Base-by-base conservation (phyloP, 106 monocot species). In the Iris macrosiphon region DNA sequence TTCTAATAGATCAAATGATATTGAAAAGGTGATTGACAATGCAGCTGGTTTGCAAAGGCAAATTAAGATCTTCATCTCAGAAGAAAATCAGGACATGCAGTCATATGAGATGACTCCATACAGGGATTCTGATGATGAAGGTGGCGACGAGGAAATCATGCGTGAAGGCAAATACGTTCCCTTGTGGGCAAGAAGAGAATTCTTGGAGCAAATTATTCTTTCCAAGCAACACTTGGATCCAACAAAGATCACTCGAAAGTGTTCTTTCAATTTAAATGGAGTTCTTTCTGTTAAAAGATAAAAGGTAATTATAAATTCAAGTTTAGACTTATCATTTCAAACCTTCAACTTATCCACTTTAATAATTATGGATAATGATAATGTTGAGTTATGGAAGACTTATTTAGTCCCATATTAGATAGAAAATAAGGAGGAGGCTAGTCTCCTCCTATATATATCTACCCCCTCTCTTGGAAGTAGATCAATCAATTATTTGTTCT, bases 61-160 rank as follows among this genome's bases (percentile, higher is more conserved):
- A 61, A 53, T 47, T 40, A 52, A 15, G 42, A 55, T 49, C 7
- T 43, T 52, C 2, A 24, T 22, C 27, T 62, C 29, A 7, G 52
- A 64, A 58, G 74, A 45, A 55, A 59, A 12, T 65, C 61, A 14
- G 16, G 67, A 68, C 47, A 37, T 59, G 33, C 66, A 75, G 56
- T 80, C 86, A 7, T 98, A 98, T 66, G 83, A 87, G 52, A 80
- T 98, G 50, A 83, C 98, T 49, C 98, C 98, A 14, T 98, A 80
- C 59, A 72, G 47, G 45, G 76, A 83, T n/a, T 90, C 98, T 54
- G 98, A 91, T 68, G 79, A 77, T 54, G 95, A 95, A 59, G 90
- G 75, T 22, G 80, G 52, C 14, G 70, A 78, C 45, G 83, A 78
- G 4, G 72, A 77, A 49, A 70, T 13, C 21, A 74, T 68, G 39